These are phyloP conservation scores for Pyrenophora tritici-repentis DNA, from an alignment of 2,329 filamentous ascomycete genomes.

Conservation along the genomic window DNA sequence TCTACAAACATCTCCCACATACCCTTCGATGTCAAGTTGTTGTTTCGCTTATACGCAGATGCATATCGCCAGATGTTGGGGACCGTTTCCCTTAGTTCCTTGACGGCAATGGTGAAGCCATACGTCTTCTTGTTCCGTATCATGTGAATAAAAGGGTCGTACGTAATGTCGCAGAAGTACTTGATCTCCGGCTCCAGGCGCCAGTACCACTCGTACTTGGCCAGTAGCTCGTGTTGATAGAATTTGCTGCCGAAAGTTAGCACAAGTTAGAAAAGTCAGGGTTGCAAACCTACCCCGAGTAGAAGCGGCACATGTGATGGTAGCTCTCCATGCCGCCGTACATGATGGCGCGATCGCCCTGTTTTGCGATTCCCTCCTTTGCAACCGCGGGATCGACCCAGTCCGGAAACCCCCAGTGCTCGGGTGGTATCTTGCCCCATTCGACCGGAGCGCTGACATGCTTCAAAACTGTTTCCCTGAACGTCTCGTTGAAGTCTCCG, in stretches of 20 bases:
- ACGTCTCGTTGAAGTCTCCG: slow-evolving; percentile 92
- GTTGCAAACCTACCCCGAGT: slow-evolving; percentile 74
- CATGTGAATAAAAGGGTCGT: slow-evolving; percentile 97
- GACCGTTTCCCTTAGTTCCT: slow-evolving; percentile 95
- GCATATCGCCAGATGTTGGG: slow-evolving; percentile 99
- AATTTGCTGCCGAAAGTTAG: slow-evolving; percentile 69
- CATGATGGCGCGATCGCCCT: slow-evolving; percentile 97
- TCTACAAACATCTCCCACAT: slow-evolving; percentile 99
- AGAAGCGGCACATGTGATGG: slow-evolving; percentile 99
- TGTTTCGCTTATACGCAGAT: slow-evolving; percentile 92
- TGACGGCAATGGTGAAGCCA: slow-evolving; percentile 97
- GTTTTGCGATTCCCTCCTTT: slow-evolving; percentile 93
- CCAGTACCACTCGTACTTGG: slow-evolving; percentile 99
- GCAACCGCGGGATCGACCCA: slow-evolving; percentile 95
- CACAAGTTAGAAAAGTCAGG: neutral
- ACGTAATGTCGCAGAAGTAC: slow-evolving; percentile 99
- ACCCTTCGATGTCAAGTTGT: slow-evolving; percentile 88
- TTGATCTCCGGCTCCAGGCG: slow-evolving; percentile 98
- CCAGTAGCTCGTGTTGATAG: slow-evolving; percentile 92
- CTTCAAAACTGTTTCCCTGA: slow-evolving; percentile 85
- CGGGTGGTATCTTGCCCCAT: slow-evolving; percentile 88
- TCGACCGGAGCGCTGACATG: slow-evolving; percentile 88
- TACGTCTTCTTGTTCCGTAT: slow-evolving; percentile 94
- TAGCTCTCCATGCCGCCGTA: slow-evolving; percentile 99
- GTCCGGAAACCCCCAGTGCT: slow-evolving; percentile 95